Percentiles rank a stretch among this genome's conserved stretches.
Conservation (phyloP, 768 basidiomycete species). For the Suillus discolor region DNA sequence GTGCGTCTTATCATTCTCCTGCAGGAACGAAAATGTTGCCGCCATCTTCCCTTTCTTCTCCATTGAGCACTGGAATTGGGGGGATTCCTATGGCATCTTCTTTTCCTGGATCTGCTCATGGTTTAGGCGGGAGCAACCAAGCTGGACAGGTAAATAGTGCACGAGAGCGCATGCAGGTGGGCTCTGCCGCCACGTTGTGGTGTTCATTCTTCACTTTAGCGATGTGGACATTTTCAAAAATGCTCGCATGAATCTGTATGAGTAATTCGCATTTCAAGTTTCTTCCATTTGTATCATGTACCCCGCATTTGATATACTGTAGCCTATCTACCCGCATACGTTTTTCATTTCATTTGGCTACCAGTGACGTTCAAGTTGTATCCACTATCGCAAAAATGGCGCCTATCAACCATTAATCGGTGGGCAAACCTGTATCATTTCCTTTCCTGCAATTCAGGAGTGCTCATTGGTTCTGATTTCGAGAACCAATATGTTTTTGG, state of each 20-base stretch:
- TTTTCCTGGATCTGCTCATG: slow-evolving; percentile 1
- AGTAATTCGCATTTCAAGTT: background rate
- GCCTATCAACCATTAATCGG: background rate
- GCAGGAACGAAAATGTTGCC: slow-evolving; percentile 45
- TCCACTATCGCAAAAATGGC: background rate
- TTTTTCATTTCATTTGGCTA: background rate
- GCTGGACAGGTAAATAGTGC: slow-evolving; percentile 19
- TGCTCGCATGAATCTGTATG: slow-evolving; percentile 14
- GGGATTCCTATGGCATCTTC: slow-evolving; percentile 30
- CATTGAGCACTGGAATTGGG: slow-evolving; percentile 25
- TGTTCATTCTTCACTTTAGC: slow-evolving; percentile 14
- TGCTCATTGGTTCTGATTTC: background rate
- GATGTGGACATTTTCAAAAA: slow-evolving; percentile 24
- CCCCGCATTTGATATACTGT: background rate
- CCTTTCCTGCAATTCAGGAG: background rate
- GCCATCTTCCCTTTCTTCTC: slow-evolving; percentile 34
- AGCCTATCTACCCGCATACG: background rate
- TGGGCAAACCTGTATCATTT: background rate
- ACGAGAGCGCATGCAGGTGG: slow-evolving; percentile 12
- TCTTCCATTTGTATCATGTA: slow-evolving; percentile 3
- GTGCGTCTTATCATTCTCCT: slow-evolving; percentile 10
- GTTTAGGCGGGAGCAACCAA: slow-evolving; percentile 2
- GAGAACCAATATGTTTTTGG: background rate
- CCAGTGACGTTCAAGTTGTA: background rate
- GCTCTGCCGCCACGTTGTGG: slow-evolving; percentile 20